Percentiles rank a stretch among this genome's conserved stretches.
These are phyloP conservation scores for Stromatinia cepivora DNA, from an alignment of 2,329 filamentous ascomycete species.

Conservation along the genomic window DNA sequence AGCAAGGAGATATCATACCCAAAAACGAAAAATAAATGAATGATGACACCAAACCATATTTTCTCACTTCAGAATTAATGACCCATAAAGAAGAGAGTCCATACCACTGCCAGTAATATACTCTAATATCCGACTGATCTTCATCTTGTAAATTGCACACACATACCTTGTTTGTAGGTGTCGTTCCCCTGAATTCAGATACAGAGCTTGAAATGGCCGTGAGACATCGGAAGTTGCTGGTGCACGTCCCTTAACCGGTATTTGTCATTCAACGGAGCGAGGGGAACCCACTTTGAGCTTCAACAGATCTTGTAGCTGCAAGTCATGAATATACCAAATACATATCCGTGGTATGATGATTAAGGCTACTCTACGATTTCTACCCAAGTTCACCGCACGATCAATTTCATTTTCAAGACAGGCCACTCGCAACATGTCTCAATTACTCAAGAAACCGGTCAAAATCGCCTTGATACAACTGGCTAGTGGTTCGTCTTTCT, in stretches of 20 bases:
- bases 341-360: slow-evolving; percentile 10
- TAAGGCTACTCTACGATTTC: slow-evolving; percentile 7
- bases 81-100: neutral
- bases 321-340: neutral
- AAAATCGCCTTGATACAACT: slow-evolving; percentile 83
- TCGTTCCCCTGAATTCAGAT: neutral
- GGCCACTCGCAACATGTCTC: slow-evolving; percentile 34
- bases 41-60: neutral
- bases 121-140: slow-evolving; percentile 7
- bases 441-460: slow-evolving; percentile 69
- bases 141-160: slow-evolving; percentile 8
- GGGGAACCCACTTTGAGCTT: slow-evolving; percentile 1
- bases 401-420: slow-evolving; percentile 15
- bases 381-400: slow-evolving; percentile 22
- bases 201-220: neutral
- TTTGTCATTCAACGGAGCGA: neutral
- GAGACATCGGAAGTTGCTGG: neutral
- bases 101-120: neutral
- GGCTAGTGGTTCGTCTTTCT: slow-evolving; percentile 57
- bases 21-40: slow-evolving; percentile 10
- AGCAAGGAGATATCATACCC: neutral
- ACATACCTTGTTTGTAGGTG: neutral
- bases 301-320: neutral
- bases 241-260: slow-evolving; percentile 16
- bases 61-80: neutral